These are phyloP conservation scores for Vanilla planifolia DNA, from an alignment of 106 monocot genomes.

Conservation along the genomic window DNA sequence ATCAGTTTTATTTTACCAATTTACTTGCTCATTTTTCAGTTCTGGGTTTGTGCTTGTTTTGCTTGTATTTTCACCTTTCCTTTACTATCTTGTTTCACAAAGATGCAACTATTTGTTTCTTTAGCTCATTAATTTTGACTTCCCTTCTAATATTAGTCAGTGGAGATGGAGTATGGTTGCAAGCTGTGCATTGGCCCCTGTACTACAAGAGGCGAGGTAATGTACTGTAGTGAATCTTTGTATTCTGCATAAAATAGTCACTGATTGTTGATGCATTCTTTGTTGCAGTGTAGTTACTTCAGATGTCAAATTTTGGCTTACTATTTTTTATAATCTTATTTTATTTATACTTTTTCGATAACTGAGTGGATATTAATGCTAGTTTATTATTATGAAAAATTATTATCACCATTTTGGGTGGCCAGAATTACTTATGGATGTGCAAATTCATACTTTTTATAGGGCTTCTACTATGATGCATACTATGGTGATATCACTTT, in stretches of 20 bases:
- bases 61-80: neutral
- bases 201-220: slow-evolving; percentile 94
- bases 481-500: slow-evolving; percentile 78
- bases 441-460: slow-evolving; percentile 1
- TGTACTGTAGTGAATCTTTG: neutral
- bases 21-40: neutral
- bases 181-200: slow-evolving; percentile 98
- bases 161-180: slow-evolving; percentile 91
- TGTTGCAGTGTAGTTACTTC: too few relatives aligned
- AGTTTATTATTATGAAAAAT: neutral
- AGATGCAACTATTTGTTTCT: neutral
- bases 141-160: slow-evolving; percentile 28
- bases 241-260: neutral
- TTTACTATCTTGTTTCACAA: neutral
- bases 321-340: too few relatives aligned
- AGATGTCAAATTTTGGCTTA: too few relatives aligned
- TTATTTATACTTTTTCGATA: too few relatives aligned
- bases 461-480: slow-evolving; percentile 99
- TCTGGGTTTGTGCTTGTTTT: neutral
- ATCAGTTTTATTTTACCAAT: neutral
- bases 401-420: neutral
- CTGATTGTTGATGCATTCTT: neutral
- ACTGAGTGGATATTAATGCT: neutral
- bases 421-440: neutral
- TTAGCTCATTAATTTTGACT: slow-evolving; percentile 4